Conservation (phyloP, 352 stramenopile species). For the Pythium chondricola region DNA sequence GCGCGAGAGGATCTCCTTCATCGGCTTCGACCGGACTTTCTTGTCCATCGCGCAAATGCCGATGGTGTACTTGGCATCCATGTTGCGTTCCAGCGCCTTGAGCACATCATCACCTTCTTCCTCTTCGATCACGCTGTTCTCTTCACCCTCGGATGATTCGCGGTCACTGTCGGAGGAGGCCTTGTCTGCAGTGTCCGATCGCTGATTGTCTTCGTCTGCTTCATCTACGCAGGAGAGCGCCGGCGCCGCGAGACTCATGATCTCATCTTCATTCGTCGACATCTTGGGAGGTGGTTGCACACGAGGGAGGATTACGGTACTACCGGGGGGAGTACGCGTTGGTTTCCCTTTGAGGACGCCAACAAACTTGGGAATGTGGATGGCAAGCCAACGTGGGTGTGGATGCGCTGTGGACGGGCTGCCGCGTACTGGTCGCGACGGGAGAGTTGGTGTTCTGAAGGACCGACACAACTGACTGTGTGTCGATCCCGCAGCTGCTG, state of each 20-base stretch:
- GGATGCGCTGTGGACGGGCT: neutral
- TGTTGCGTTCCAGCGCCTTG: neutral
- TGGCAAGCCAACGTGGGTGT: no score
- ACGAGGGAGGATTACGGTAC: no score
- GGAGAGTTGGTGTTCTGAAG: no score
- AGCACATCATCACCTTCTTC: neutral
- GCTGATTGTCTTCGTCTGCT: slow-evolving; percentile 11
- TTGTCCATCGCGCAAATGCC: slow-evolving; percentile 99
- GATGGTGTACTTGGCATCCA: slow-evolving; percentile 48
- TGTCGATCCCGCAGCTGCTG: no score
- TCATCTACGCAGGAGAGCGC: neutral
- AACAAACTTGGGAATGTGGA: neutral
- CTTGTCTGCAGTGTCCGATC: neutral
- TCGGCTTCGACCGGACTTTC: slow-evolving; percentile 93
- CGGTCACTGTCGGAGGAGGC: slow-evolving; percentile 6
- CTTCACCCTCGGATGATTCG: neutral
- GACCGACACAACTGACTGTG: no score
- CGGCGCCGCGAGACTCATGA: neutral
- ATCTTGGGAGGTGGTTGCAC: no score
- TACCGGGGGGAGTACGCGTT: no score
- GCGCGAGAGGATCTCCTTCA: slow-evolving; percentile 94
- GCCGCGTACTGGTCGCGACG: no score
- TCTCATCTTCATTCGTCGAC: neutral
- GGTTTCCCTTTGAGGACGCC: no score
- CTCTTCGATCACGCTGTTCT: neutral